phyloP scores from a whole-genome alignment of 2,329 filamentous ascomycete genomes.

The Aureobasidium sp. region DNA sequence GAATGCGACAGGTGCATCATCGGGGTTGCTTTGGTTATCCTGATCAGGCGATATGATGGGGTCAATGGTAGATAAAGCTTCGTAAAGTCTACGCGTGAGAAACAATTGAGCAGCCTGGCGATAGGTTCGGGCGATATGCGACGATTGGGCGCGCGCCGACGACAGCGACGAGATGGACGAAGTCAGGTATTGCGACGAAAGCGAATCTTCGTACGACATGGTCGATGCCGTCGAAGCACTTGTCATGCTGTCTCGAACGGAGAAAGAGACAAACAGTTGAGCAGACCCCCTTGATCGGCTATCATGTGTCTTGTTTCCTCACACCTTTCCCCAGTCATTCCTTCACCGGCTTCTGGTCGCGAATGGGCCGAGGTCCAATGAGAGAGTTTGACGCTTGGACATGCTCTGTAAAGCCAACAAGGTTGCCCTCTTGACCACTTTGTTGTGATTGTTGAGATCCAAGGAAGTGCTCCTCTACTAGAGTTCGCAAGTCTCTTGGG shows the following conservation, averaged over 20 bases:
- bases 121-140: constrained; percentile 83
- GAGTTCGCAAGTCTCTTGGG: too few species aligned
- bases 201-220: constrained; percentile 42
- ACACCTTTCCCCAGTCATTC: too few species aligned
- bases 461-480: too few species aligned
- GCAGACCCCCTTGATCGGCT: constrained; percentile 1
- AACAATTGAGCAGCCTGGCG: constrained; percentile 91
- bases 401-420: too few species aligned
- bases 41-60: constrained; percentile 64
- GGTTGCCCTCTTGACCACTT: too few species aligned
- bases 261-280: neutral
- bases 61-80: constrained; percentile 77
- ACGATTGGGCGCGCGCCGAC: constrained; percentile 58
- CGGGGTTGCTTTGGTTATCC: neutral
- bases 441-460: too few species aligned
- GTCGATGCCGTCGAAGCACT: constrained; percentile 23
- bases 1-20: constrained; percentile 62
- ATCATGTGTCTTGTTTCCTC: constrained; percentile 1
- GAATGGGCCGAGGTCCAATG: too few species aligned
- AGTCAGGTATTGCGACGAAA: constrained; percentile 54
- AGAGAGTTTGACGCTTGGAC: too few species aligned
- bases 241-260: constrained; percentile 23
- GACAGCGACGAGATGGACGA: constrained; percentile 65
- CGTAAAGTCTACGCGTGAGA: constrained; percentile 84
- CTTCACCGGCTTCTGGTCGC: too few species aligned